Conservation (phyloP, 768 basidiomycete genomes). For the Candolleomyces eurysporus region DNA sequence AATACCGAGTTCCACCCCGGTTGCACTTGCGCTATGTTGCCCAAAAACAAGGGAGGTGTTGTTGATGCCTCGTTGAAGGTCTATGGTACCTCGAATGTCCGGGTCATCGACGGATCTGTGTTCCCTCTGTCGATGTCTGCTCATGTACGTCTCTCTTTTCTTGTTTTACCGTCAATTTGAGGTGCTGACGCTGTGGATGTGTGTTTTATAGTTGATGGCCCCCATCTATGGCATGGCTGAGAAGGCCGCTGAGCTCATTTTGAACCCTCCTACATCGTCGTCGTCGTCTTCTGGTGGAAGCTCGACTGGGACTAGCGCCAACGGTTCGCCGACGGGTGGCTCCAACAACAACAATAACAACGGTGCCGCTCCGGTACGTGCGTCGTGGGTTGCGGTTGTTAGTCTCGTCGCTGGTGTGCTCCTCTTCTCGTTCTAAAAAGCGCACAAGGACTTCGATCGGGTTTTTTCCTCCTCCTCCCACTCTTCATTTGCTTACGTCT, state of each 20-base stretch:
- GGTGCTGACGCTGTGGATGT: not conserved
- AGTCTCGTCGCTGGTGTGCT: not conserved
- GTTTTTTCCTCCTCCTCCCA: not conserved
- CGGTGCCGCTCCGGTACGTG: not conserved
- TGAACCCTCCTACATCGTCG: conserved; percentile 9
- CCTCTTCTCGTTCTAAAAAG: not conserved
- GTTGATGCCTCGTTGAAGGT: conserved; percentile 32
- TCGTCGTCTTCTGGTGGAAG: conserved; percentile 1
- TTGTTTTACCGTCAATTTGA: not conserved
- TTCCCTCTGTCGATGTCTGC: conserved; percentile 45
- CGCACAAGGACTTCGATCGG: not conserved
- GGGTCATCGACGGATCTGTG: conserved; percentile 57
- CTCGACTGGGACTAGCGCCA: not conserved
- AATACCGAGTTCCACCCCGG: conserved; percentile 61
- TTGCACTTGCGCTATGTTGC: conserved; percentile 29
- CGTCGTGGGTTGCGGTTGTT: not conserved
- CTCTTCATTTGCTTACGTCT: not conserved
- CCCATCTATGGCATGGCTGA: conserved; percentile 27
- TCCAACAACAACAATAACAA: not conserved
- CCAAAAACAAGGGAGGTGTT: conserved; percentile 27
- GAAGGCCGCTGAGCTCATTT: conserved; percentile 21
- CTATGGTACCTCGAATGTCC: conserved; percentile 43
- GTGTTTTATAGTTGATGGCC: conserved; percentile 18
- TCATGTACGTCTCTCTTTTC: conserved; percentile 17
- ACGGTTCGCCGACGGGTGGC: too few relatives aligned